phyloP scores from a whole-genome alignment of 2,329 filamentous ascomycete genomes.

The Sphaceloma murrayae region DNA sequence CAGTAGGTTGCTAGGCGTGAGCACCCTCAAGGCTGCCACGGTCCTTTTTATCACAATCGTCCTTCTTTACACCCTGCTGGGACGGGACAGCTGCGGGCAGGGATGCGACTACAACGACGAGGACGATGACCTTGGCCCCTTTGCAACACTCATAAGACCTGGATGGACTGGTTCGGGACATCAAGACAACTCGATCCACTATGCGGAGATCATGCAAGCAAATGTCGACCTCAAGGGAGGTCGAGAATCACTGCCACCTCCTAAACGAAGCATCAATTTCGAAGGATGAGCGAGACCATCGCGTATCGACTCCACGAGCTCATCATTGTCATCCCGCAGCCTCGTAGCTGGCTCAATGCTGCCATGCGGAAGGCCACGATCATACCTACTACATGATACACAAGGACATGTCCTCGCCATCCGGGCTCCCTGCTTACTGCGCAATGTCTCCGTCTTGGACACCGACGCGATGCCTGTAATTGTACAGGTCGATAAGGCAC shows the following conservation, averaged over 20 bases:
- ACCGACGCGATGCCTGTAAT: no score
- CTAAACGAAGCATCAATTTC: slow-evolving; percentile 2
- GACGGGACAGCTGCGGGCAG: background rate
- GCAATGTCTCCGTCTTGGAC: no score
- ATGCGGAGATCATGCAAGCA: slow-evolving; percentile 7
- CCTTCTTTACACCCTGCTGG: slow-evolving; percentile 2
- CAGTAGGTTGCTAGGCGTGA: background rate
- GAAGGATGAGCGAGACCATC: background rate
- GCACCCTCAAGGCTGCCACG: slow-evolving; percentile 3
- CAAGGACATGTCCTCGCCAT: no score
- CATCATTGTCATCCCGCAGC: background rate
- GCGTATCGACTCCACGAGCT: background rate
- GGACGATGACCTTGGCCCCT: slow-evolving; percentile 2
- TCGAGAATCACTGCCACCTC: slow-evolving; percentile 3
- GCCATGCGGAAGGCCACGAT: no score
- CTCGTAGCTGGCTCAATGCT: background rate
- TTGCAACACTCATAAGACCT: slow-evolving; percentile 4
- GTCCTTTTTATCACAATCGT: slow-evolving; percentile 2
- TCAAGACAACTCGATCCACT: slow-evolving; percentile 6
- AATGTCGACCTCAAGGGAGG: slow-evolving; percentile 9
- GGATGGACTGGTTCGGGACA: slow-evolving; percentile 2
- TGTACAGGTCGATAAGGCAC: no score
- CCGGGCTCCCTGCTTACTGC: no score
- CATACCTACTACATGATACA: no score
- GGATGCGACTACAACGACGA: slow-evolving; percentile 9